Percentiles rank a stretch among this genome's conserved stretches.
Evolutionary conservation across 768 basidiomycete genomes (phyloP).

Genomic region (Neoboletus subvelutipes): DNA sequence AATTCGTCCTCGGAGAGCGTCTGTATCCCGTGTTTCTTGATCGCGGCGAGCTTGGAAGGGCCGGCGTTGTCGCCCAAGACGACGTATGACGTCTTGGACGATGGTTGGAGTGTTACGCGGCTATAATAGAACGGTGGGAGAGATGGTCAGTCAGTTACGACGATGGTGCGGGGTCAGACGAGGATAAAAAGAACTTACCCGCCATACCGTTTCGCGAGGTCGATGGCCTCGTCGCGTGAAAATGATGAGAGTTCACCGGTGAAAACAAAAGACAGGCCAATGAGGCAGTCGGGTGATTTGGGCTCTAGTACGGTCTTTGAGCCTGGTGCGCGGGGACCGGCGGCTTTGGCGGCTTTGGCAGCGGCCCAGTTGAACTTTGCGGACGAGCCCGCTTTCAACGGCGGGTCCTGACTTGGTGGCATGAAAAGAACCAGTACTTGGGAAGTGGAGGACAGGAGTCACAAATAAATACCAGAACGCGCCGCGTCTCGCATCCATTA

Average conservation of each 20-base stretch:
- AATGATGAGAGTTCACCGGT: constrained; percentile 90
- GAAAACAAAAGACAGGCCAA: constrained; percentile 90
- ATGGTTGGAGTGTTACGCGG: constrained; percentile 83
- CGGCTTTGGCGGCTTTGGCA: constrained; percentile 58
- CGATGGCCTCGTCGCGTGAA: constrained; percentile 81
- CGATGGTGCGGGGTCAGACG: background rate
- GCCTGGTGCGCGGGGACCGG: constrained; percentile 57
- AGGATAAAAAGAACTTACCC: constrained; percentile 51
- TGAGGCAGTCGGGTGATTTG: constrained; percentile 80
- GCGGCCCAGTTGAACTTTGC: constrained; percentile 45
- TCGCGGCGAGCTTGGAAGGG: constrained; percentile 80
- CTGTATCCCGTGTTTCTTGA: constrained; percentile 74
- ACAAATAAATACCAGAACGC: no score
- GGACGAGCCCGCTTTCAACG: background rate
- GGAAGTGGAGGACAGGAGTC: no score
- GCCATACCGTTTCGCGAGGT: constrained; percentile 90
- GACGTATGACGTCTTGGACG: constrained; percentile 86
- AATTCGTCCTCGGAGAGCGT: constrained; percentile 89
- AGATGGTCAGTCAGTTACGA: background rate
- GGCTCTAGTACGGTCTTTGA: constrained; percentile 62
- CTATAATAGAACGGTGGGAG: constrained; percentile 37
- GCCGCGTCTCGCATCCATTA: no score
- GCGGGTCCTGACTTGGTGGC: background rate
- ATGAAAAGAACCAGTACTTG: background rate
- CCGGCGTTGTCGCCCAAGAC: constrained; percentile 88